Conservation (phyloP, 2,329 filamentous ascomycete species). For the Cucurbitaria berberidis region DNA sequence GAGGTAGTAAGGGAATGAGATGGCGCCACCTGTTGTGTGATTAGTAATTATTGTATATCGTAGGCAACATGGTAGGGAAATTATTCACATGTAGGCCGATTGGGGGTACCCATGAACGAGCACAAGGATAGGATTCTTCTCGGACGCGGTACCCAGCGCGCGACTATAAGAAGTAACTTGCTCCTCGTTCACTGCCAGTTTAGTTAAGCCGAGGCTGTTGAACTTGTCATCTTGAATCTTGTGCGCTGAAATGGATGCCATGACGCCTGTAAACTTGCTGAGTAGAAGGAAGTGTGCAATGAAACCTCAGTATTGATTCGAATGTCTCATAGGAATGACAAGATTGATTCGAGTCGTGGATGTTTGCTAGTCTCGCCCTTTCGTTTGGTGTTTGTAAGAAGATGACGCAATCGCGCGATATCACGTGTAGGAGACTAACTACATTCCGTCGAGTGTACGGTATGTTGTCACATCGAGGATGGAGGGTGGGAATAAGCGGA, state of each 20-base stretch:
- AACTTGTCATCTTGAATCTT: conserved; percentile 40
- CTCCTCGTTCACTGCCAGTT: conserved; percentile 33
- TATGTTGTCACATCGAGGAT: background rate
- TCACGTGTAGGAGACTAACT: conserved; percentile 3
- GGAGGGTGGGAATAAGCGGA: background rate
- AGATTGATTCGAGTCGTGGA: background rate
- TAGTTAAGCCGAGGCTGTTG: conserved; percentile 32
- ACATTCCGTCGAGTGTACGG: background rate
- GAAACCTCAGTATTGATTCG: background rate
- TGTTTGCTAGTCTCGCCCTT: background rate
- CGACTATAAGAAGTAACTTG: conserved; percentile 37
- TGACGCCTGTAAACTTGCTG: conserved; percentile 1
- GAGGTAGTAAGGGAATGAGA: conserved; percentile 38
- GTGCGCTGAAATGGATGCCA: conserved; percentile 29
- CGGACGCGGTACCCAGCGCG: conserved; percentile 25
- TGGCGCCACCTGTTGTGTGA: conserved; percentile 35
- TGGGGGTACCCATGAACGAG: conserved; percentile 44
- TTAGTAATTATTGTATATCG: background rate
- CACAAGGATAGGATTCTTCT: conserved; percentile 38
- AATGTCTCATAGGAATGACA: background rate
- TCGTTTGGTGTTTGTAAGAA: background rate
- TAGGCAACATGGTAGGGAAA: background rate
- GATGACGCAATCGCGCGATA: conserved; percentile 14
- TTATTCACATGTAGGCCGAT: conserved; percentile 35
- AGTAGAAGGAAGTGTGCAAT: background rate